Percentiles rank a stretch among this genome's conserved stretches.
phyloP scores from a whole-genome alignment of 208 protist species.

The Trypanosoma scelopori region DNA sequence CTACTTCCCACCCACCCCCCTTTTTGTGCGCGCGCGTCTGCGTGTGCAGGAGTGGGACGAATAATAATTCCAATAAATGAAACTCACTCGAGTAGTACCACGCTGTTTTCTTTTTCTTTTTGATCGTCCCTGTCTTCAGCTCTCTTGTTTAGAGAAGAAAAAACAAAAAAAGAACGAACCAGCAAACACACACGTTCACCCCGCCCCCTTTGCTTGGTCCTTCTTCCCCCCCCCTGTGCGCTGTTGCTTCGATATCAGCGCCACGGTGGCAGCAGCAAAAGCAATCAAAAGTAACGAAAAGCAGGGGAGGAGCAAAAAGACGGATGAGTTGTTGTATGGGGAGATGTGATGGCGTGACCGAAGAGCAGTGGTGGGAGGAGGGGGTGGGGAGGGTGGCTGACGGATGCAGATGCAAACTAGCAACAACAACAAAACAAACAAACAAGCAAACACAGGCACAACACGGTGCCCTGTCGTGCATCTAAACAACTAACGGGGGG shows the following conservation, averaged over 20 bases:
- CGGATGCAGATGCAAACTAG: not conserved
- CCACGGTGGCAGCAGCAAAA: not conserved
- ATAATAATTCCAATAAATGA: not conserved
- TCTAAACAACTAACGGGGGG: not conserved
- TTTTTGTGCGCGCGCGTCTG: not conserved
- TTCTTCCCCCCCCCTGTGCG: not conserved
- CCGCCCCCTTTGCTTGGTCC: not conserved
- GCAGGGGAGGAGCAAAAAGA: not conserved
- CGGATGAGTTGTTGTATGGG: too few species aligned
- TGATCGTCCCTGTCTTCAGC: not conserved
- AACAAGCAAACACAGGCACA: constrained; percentile 14
- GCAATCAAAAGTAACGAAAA: not conserved
- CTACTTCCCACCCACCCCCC: not conserved
- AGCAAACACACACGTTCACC: too few species aligned
- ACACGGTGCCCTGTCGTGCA: not conserved
- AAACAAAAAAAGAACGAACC: constrained; percentile 3
- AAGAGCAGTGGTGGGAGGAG: too few species aligned
- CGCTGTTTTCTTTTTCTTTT: not conserved
- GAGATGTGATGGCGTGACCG: too few species aligned
- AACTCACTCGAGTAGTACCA: not conserved
- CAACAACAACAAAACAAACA: constrained; percentile 8
- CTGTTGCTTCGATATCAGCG: not conserved
- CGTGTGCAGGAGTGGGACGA: not conserved
- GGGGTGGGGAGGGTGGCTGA: not conserved
- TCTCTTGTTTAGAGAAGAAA: constrained; percentile 2